Evolutionary conservation across 345 rosid species (phyloP).

Genomic region (Sisymbrium altissimum): DNA sequence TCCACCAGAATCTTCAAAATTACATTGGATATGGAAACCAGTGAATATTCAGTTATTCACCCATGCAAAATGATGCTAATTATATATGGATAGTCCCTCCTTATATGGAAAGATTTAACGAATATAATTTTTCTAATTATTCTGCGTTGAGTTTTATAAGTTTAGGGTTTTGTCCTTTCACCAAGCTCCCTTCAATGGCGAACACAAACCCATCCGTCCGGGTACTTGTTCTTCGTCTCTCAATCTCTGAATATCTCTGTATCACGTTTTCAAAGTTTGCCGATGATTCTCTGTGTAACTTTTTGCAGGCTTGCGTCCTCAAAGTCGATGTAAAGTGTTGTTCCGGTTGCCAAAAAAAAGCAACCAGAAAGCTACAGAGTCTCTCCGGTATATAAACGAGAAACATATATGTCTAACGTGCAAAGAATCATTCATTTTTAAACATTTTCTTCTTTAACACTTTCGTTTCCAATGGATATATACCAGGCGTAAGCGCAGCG

Average conservation of each 20-base stretch:
- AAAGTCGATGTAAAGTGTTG: conserved; percentile 25
- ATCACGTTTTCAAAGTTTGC: background rate
- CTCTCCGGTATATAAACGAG: background rate
- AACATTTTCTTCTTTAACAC: background rate
- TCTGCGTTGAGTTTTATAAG: background rate
- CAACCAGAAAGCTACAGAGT: background rate
- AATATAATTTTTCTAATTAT: background rate
- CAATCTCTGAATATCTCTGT: background rate
- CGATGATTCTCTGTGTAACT: background rate
- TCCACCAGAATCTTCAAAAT: background rate
- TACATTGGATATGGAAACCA: background rate
- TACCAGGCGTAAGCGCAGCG: conserved; percentile 19
- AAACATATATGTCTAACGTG: background rate
- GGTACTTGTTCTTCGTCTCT: conserved; percentile 9
- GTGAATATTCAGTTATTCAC: background rate
- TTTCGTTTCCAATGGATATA: background rate
- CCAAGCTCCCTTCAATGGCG: conserved; percentile 17
- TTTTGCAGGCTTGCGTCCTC: conserved; percentile 25
- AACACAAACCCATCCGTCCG: conserved; percentile 12
- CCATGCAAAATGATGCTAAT: background rate
- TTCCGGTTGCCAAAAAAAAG: conserved; percentile 17
- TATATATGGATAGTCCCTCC: background rate
- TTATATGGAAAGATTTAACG: background rate
- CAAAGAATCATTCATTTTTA: background rate
- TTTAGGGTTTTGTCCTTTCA: conserved; percentile 9